Base-by-base conservation (phyloP, 2,329 filamentous ascomycete species). In the Penicillium sp. region DNA sequence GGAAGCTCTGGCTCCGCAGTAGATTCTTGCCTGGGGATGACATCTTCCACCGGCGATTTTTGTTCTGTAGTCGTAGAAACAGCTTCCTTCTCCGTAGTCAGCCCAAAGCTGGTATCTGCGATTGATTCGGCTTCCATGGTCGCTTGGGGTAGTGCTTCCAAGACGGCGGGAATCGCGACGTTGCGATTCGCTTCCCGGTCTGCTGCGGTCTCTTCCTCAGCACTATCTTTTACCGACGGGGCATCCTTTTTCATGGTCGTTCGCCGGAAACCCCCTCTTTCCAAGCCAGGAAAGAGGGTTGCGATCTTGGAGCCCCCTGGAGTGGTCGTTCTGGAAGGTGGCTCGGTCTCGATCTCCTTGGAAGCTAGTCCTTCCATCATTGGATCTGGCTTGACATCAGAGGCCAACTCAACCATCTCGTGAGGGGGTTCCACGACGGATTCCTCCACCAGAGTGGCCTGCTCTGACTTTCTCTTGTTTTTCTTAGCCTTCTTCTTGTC, bases 81-180 rank as follows among this genome's bases (percentile, higher is more conserved):
- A 40, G 42, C 44, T 28, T 62, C 18, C 43, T 47, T 47, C 31
- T 50, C 43, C 16, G 45, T 50, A 16, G 53, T 31, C 14, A 51
- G 38, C n/a, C 50, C 46, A 18, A 48, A 36, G 25, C 59, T 66
- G 44, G 69, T 65, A 45, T 74, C 67, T 8, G 72, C 73, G 61
- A 73, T 78, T 53, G 79, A 74, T 55, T 74, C 68, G 44, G 61
- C 46, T 49, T 66, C 62, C 35, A 57, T 56, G 39, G 67, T 57
- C 27, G 72, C 53, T 31, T 71, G 61, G 36, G 74, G 72, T 38
- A 38, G 18, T 45, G 77, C 74, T 60, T 78, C 76, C 54, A 68
- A 69, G 52, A 76, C 66, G 55, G 75, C 66, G 55, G 75, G 70
- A 54, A 76, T 69, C 56, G 69, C 76, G 56, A 72, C 76, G 52